A percentile compares a stretch with the other conserved stretches of the same genome.
Conservation (phyloP, 2,329 filamentous ascomycete species). For the Metarhizium sp. region DNA sequence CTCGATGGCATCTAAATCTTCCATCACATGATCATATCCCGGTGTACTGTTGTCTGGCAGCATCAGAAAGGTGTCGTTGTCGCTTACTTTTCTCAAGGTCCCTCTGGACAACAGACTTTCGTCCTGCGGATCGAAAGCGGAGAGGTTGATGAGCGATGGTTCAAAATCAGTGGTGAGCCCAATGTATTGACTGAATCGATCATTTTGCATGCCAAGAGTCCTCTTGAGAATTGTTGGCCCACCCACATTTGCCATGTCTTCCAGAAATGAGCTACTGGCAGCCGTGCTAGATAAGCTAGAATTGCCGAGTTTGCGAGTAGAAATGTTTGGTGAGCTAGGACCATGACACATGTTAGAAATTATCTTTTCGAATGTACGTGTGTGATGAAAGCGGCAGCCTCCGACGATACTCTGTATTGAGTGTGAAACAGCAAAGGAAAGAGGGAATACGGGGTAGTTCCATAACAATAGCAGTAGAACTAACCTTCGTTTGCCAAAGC, state of each 20-base stretch:
- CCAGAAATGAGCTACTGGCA: conserved; percentile 53
- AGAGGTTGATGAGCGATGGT: conserved; percentile 72
- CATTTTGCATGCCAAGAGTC: conserved; percentile 65
- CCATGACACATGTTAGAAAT: background rate
- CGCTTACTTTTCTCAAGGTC: conserved; percentile 65
- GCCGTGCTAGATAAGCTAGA: conserved; percentile 53
- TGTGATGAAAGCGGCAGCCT: background rate
- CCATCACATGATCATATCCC: conserved; percentile 59
- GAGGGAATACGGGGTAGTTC: background rate
- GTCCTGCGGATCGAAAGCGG: conserved; percentile 70
- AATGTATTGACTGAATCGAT: conserved; percentile 75
- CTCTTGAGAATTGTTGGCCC: conserved; percentile 57
- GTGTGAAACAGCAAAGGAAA: background rate
- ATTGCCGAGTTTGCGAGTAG: conserved; percentile 41
- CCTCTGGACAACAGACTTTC: conserved; percentile 65
- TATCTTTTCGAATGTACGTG: background rate
- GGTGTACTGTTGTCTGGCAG: conserved; percentile 65
- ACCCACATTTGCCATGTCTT: conserved; percentile 63
- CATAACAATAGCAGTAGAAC: conserved; percentile 18
- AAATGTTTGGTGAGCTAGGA: conserved; percentile 45
- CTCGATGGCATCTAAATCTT: conserved; percentile 66
- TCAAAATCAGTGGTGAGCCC: conserved; percentile 78
- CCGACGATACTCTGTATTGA: background rate
- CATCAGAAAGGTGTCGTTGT: conserved; percentile 71
- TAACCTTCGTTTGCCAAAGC: conserved; percentile 59